phyloP scores from a whole-genome alignment of 768 basidiomycete genomes.

The Tulasnella calospora region DNA sequence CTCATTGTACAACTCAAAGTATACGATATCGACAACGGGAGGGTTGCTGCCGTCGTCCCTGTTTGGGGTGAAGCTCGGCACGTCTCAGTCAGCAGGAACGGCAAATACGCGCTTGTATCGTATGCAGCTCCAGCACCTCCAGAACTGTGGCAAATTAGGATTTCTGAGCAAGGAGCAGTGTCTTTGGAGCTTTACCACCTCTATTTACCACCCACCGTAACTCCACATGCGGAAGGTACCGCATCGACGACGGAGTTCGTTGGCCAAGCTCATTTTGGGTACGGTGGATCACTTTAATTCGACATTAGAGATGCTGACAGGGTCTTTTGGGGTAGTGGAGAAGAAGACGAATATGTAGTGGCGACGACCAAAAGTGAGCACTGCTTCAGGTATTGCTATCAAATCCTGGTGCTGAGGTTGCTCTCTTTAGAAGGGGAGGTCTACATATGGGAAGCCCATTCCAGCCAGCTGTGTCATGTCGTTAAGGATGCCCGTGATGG shows the following conservation, averaged over 20 bases:
- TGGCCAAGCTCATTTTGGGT: conserved; percentile 73
- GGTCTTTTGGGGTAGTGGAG: conserved; percentile 40
- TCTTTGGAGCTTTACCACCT: neutral
- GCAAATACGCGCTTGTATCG: conserved; percentile 62
- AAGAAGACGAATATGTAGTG: conserved; percentile 73
- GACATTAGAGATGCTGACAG: neutral
- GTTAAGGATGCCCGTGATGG: neutral
- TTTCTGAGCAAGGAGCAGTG: conserved; percentile 36
- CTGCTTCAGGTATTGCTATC: neutral
- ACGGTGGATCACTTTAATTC: neutral
- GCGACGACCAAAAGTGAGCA: conserved; percentile 56
- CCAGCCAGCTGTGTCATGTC: conserved; percentile 57
- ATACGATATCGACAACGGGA: conserved; percentile 58
- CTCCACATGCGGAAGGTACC: conserved; percentile 26
- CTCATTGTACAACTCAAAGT: conserved; percentile 39
- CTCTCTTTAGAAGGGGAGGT: conserved; percentile 57
- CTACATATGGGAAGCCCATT: conserved; percentile 81
- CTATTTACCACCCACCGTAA: neutral
- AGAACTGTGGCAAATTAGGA: conserved; percentile 68
- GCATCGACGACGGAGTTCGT: conserved; percentile 78
- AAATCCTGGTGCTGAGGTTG: neutral
- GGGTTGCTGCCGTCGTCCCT: conserved; percentile 68
- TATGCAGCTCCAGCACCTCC: conserved; percentile 74
- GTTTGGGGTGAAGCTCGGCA: conserved; percentile 68
- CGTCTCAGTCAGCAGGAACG: conserved; percentile 58